These are phyloP conservation scores for Podospora pseudopauciseta DNA, from an alignment of 495 filamentous ascomycete genomes.

Conservation along the genomic window DNA sequence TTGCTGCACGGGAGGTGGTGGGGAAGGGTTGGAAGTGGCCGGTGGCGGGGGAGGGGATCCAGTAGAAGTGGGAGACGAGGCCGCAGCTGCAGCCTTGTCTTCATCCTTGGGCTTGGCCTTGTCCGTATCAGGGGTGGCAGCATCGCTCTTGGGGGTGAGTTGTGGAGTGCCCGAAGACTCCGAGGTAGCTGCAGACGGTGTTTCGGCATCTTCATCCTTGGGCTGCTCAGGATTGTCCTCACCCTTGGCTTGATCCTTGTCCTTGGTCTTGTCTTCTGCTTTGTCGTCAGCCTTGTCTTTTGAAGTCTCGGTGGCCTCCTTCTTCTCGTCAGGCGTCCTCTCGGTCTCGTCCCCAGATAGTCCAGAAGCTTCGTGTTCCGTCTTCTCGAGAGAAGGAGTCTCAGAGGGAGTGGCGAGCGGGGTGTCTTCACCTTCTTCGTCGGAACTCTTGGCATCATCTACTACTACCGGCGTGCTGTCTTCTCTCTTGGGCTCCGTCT, in stretches of 20 bases:
- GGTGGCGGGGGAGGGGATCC: conserved; percentile 26
- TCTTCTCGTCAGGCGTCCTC: conserved; percentile 7
- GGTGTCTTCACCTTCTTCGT: conserved; percentile 24
- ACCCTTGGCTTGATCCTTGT: conserved; percentile 9
- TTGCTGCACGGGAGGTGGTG: conserved; percentile 5
- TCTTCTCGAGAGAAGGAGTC: conserved; percentile 30
- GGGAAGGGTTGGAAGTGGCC: conserved; percentile 13
- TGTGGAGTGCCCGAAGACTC: conserved; percentile 25
- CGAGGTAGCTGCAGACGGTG: conserved; percentile 20
- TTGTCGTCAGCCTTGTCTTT: conserved; percentile 18
- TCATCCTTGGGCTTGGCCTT: conserved; percentile 30
- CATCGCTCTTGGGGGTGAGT: conserved; percentile 33
- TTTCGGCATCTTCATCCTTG: conserved; percentile 7
- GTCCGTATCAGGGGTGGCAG: conserved; percentile 19
- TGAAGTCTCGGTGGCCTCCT: background rate
- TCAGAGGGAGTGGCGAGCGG: conserved; percentile 26
- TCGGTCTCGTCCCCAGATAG: conserved; percentile 9
- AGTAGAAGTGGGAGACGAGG: conserved; percentile 16
- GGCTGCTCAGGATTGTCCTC: conserved; percentile 11
- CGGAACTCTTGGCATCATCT: conserved; percentile 17
- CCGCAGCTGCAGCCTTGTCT: conserved; percentile 29
- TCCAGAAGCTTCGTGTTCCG: conserved; percentile 17
- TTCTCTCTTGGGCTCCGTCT: conserved; percentile 13
- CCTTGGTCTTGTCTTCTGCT: conserved; percentile 13
- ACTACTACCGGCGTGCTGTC: conserved; percentile 13